Conservation (phyloP, 208 protist species). For the Wallacemonas sp. region DNA sequence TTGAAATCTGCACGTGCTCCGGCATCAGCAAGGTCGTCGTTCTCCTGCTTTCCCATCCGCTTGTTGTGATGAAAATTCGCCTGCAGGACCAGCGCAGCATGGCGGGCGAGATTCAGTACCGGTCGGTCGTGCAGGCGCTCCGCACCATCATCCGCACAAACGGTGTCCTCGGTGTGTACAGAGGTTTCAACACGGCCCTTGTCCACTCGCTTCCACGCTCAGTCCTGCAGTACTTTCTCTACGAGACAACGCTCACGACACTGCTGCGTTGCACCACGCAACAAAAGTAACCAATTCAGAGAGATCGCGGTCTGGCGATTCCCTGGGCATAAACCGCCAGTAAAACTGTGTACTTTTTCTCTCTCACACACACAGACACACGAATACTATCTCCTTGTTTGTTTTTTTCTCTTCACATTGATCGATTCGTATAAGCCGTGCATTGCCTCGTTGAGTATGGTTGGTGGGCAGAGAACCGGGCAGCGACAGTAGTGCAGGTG, state of each 20-base stretch:
- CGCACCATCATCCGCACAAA: conserved; percentile 59
- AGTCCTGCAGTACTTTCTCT: conserved; percentile 73
- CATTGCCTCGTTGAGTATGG: too few relatives aligned
- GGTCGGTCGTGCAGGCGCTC: conserved; percentile 44
- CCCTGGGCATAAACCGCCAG: too few relatives aligned
- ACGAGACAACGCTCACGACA: conserved; percentile 66
- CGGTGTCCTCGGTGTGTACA: conserved; percentile 64
- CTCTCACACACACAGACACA: too few relatives aligned
- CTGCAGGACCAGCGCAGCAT: conserved; percentile 81
- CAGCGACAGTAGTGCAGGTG: too few relatives aligned
- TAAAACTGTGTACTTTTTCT: too few relatives aligned
- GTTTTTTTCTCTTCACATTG: conserved; percentile 8
- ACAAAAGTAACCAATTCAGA: not conserved
- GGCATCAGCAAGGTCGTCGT: conserved; percentile 63
- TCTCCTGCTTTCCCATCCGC: conserved; percentile 70
- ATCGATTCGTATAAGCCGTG: not conserved
- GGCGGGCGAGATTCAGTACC: conserved; percentile 61
- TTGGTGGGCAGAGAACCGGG: too few relatives aligned
- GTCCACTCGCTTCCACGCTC: conserved; percentile 77
- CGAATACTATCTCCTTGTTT: not conserved
- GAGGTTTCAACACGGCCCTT: conserved; percentile 68
- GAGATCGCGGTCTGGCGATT: too few relatives aligned
- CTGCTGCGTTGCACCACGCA: conserved; percentile 3
- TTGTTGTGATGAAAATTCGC: conserved; percentile 72
- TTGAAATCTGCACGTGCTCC: conserved; percentile 79